Conservation (phyloP, 2,329 filamentous ascomycete genomes). For the Xylariales sp. region DNA sequence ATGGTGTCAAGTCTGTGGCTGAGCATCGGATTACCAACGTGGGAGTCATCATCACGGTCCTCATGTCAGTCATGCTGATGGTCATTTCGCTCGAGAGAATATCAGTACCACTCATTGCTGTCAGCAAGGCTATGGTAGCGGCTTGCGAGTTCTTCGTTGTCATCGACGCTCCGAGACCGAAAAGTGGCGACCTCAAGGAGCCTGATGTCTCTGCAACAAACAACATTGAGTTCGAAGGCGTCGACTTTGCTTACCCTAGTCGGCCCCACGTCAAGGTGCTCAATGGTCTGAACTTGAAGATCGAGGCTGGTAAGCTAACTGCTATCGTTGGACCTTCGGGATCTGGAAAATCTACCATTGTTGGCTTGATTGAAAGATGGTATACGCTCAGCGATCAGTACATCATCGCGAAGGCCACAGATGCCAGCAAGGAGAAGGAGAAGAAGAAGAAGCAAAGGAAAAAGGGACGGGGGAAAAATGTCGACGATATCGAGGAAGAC, state of each 20-base stretch:
- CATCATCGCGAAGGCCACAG: slow-evolving; percentile 44
- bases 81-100: slow-evolving; percentile 53
- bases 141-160: slow-evolving; percentile 55
- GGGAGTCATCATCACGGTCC: slow-evolving; percentile 50
- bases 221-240: slow-evolving; percentile 57
- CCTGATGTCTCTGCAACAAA: slow-evolving; percentile 44
- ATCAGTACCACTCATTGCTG: slow-evolving; percentile 54
- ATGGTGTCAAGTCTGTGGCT: slow-evolving; percentile 47
- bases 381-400: slow-evolving; percentile 57
- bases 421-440: slow-evolving; percentile 40
- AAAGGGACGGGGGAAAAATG: slow-evolving; percentile 24
- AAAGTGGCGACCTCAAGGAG: slow-evolving; percentile 34
- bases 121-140: slow-evolving; percentile 52
- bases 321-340: slow-evolving; percentile 72
- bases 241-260: slow-evolving; percentile 70
- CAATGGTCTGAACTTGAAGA: slow-evolving; percentile 51
- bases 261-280: slow-evolving; percentile 61
- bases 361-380: slow-evolving; percentile 67
- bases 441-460: slow-evolving; percentile 29
- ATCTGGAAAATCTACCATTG: slow-evolving; percentile 69
- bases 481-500: slow-evolving; percentile 21
- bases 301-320: slow-evolving; percentile 62
- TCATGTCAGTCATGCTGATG: slow-evolving; percentile 56
- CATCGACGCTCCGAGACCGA: slow-evolving; percentile 43
- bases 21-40: slow-evolving; percentile 43